Conservation (phyloP, 768 basidiomycete species). For the Daedaleopsis sinensis region DNA sequence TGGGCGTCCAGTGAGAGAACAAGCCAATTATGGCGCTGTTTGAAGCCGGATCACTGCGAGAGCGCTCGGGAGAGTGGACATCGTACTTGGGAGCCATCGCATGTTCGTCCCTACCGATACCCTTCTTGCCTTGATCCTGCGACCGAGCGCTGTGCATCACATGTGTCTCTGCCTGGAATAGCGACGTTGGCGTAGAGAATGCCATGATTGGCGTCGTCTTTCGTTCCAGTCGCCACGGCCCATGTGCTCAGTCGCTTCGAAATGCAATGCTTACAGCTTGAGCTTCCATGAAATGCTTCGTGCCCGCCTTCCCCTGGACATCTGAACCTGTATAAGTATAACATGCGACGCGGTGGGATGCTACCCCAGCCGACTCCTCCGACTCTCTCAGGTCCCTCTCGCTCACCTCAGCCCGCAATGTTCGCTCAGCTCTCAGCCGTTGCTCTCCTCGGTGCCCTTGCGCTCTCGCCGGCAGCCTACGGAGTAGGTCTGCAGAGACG, state of each 20-base stretch:
- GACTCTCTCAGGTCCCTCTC: neutral
- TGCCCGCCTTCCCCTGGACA: too few relatives aligned
- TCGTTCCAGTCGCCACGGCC: neutral
- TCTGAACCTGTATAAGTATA: neutral
- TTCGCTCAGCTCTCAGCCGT: conserved; percentile 16
- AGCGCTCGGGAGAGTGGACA: too few relatives aligned
- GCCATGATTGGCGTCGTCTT: neutral
- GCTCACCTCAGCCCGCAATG: conserved; percentile 9
- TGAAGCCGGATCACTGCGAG: too few relatives aligned
- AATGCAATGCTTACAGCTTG: too few relatives aligned
- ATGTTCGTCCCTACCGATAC: neutral
- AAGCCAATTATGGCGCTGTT: too few relatives aligned
- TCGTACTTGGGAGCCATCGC: too few relatives aligned
- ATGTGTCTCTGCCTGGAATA: neutral
- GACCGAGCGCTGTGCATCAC: too few relatives aligned
- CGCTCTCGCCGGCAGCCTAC: conserved; percentile 1
- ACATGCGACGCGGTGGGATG: neutral
- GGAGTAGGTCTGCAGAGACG: neutral
- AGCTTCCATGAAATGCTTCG: too few relatives aligned
- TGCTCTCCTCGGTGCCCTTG: conserved; percentile 15
- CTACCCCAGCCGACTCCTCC: neutral
- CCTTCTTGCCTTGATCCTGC: too few relatives aligned
- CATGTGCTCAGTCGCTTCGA: neutral
- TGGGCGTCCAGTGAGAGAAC: too few relatives aligned
- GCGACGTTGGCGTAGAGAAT: neutral